Conservation (phyloP, 2,329 filamentous ascomycete genomes). For the Aspergillus persii region DNA sequence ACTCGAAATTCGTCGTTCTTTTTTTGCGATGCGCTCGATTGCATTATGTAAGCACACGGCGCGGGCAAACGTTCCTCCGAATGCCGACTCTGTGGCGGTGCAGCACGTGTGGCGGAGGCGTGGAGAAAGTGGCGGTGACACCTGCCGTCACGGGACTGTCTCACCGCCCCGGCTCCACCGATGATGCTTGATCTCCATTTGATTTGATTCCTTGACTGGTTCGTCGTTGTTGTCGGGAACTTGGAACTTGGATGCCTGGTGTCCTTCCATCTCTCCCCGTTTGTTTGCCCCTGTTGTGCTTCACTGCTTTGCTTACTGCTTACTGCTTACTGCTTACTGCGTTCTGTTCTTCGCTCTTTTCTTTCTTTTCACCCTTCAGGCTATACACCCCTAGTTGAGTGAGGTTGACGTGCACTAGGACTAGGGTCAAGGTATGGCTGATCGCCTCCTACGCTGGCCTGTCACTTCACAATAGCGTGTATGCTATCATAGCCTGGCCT, state of each 20-base stretch:
- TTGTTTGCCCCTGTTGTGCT: neutral
- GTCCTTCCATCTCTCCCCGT: neutral
- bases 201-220: neutral
- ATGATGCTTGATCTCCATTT: neutral
- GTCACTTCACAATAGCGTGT: neutral
- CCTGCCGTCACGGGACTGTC: no score
- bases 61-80: no score
- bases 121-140: no score
- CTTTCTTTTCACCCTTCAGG: neutral
- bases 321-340: no score
- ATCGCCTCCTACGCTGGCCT: neutral
- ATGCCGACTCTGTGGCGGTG: no score
- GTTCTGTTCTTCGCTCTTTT: neutral
- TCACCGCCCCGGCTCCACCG: neutral
- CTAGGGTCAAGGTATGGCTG: slow-evolving; percentile 12
- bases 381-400: neutral
- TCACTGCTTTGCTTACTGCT: no score
- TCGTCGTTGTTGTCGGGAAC: slow-evolving; percentile 10
- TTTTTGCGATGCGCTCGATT: slow-evolving; percentile 21
- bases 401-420: neutral
- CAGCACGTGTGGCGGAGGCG: no score
- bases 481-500: slow-evolving; percentile 1
- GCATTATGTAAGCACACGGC: no score
- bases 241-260: slow-evolving; percentile 20
- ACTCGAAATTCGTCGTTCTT: neutral